Evolutionary conservation across 1,284 basidiomycete genomes (phyloP).

Genomic region (Pterulicium gracile): DNA sequence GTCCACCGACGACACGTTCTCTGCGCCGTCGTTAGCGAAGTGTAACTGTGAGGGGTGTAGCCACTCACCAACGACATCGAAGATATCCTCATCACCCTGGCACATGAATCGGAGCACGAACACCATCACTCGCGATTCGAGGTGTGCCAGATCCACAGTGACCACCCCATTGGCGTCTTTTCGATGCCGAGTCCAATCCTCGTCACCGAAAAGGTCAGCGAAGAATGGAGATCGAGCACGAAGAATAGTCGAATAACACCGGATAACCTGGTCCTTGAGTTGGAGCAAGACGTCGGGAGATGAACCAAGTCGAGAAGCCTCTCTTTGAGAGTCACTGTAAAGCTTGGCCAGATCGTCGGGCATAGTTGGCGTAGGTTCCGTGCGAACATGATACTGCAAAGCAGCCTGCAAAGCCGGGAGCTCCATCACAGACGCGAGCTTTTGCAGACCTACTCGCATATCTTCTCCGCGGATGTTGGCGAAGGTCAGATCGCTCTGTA

Average conservation of each 20-base stretch:
- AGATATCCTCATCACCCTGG: conserved; percentile 64
- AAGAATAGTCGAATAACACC: conserved; percentile 67
- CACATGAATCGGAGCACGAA: conserved; percentile 77
- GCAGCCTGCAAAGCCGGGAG: conserved; percentile 43
- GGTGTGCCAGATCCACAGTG: conserved; percentile 61
- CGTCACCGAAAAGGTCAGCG: conserved; percentile 74
- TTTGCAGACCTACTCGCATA: conserved; percentile 53
- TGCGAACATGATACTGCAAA: conserved; percentile 44
- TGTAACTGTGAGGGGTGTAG: conserved; percentile 3
- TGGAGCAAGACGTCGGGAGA: conserved; percentile 67
- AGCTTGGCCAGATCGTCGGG: conserved; percentile 36
- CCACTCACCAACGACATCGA: conserved; percentile 57
- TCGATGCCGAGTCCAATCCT: conserved; percentile 68
- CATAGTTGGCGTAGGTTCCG: conserved; percentile 33
- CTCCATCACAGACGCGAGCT: conserved; percentile 41
- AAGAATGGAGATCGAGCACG: conserved; percentile 84
- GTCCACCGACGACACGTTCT: conserved; percentile 58
- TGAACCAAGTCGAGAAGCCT: conserved; percentile 14
- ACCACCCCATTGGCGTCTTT: conserved; percentile 48
- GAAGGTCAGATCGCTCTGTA: conserved; percentile 31
- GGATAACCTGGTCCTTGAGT: conserved; percentile 61
- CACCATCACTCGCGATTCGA: conserved; percentile 67
- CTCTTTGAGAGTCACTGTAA: conserved; percentile 24
- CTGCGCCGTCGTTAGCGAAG: conserved; percentile 23
- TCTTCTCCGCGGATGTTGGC: conserved; percentile 31